Evolutionary conservation across 208 protist genomes (phyloP), one percentile per base, ranked within the genome.

Genomic region (Vickermania spadyakhi): DNA sequence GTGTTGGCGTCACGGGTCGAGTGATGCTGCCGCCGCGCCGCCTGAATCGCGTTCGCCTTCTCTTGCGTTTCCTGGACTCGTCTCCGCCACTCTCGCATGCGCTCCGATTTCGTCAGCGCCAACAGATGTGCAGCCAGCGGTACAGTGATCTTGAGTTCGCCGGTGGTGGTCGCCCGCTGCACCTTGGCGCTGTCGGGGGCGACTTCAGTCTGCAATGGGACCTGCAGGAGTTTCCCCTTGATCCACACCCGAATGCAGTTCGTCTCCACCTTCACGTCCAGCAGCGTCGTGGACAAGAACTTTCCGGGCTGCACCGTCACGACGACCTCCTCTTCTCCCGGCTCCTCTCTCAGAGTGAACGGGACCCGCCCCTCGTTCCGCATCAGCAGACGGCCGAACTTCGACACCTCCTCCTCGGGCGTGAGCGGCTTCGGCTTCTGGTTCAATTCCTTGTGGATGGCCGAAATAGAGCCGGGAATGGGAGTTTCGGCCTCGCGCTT

Each of bases 201-300:
- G 29, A 98, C 70, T 59, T 98, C 92, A 14, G 68, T 72, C 27
- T 84, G 79, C 41, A 97, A 58, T 25, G 89, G 77, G n/a, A 98
- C 66, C 56, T 97, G 93, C 23, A 98, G 66, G 50, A 96, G 67
- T 60, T 98, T 98, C 2, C 82, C 94, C 72, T 98, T 98, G 56
- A 97, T 75, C 52, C 73, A 74, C 27, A 97, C 79, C 0, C 89
- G 74, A 7, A 98, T 72, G 57, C 81, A 94, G n/a, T 87, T 76
- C 52, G 97, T 89, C 53, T 98, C 90, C 5, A 96, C 81, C 63
- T 98, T 80, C 13, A 97, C 72, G 36, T 93, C 63, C 62, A 98
- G 87, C 45, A 96, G 69, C 21, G 92, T 94, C 1, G 93, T 98
- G 21, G 93, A 93, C 31, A 98, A 86, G 60, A 97, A 98, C 72